Evolutionary conservation across 306 rosid species (phyloP), one percentile per base, ranked within the genome.

Genomic region (Lathyrus tuberosus): DNA sequence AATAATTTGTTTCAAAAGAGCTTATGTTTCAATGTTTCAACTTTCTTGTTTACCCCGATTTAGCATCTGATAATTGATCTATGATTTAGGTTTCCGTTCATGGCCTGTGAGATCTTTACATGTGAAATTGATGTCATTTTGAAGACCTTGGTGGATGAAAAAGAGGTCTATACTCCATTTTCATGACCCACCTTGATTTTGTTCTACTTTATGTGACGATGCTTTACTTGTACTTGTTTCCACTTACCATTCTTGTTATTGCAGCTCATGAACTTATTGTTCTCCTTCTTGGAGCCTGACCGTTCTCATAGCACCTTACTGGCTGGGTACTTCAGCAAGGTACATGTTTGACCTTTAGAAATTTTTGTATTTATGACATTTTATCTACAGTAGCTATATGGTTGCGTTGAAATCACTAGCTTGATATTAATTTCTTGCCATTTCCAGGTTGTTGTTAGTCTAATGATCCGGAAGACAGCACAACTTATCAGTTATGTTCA

Each of bases 241-340:
- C 63, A 26, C 28, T 64, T 16, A 22, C 28, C 33, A 49, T 30
- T 73, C 69, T 22, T 77, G 51, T 74, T 52, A 67, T 77, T 87
- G 73, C 91, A 94, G 99, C 85, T 94, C 52, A 94, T 94, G 99
- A 67, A 85, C 88, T 63, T 94, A 65, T 88, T 94, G 69, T 91
- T 94, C 84, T 87, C 99, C 67, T 94, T 91, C 84, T 84, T 94
- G 92, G 91, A 88, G 74, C 89, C 92, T 37, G 69, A 80, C 69
- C 96, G 92, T 44, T 81, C 87, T 53, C 97, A 94, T 76, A 80
- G 95, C 77, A 58, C 92, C 44, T 78, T 86, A 33, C 72, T 88
- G 74, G 99, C 97, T 75, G 99, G 99, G 33, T 94, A 94, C 83
- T 94, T 94, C 79, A 83, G 97, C 89, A 94, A 94, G 97, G 97